Evolutionary conservation across 768 basidiomycete species (phyloP).

Genomic region (Scleroderma citrinum): DNA sequence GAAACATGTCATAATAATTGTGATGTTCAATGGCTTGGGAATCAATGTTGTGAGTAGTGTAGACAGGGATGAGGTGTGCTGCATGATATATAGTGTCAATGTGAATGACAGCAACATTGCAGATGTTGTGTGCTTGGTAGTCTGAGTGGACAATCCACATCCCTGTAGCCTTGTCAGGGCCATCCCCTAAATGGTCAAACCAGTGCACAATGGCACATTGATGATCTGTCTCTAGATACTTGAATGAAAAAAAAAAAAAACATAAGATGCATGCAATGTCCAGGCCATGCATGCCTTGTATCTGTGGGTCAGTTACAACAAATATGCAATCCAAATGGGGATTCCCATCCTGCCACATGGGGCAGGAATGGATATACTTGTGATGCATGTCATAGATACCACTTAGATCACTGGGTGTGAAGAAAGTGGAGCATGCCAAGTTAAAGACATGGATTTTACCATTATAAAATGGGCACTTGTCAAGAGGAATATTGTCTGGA

Average conservation of each 20-base stretch:
- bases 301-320: slow-evolving; percentile 7
- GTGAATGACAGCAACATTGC: slow-evolving; percentile 17
- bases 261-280: slow-evolving; percentile 11
- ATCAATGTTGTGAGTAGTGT: slow-evolving; percentile 8
- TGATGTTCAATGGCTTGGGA: slow-evolving; percentile 9
- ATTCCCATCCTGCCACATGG: slow-evolving; percentile 14
- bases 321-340: slow-evolving; percentile 19
- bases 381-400: slow-evolving; percentile 22
- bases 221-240: slow-evolving; percentile 1
- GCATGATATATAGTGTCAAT: slow-evolving; percentile 24
- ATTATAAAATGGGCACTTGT: not conserved
- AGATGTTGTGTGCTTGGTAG: not conserved
- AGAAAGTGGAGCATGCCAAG: slow-evolving; percentile 19
- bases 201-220: slow-evolving; percentile 20
- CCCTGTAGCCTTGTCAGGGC: slow-evolving; percentile 17
- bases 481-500: not conserved
- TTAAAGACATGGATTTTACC: slow-evolving; percentile 5
- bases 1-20: slow-evolving; percentile 17
- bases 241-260: slow-evolving; percentile 22
- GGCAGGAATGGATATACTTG: slow-evolving; percentile 17
- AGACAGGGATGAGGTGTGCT: slow-evolving; percentile 26
- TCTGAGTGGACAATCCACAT: slow-evolving; percentile 24
- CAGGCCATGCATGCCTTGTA: slow-evolving; percentile 14
- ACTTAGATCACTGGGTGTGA: slow-evolving; percentile 23
- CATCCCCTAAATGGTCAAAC: slow-evolving; percentile 12